Evolutionary conservation across 2,329 filamentous ascomycete species (phyloP), one percentile per base, ranked within the genome.

Genomic region (Botrytis hyacinthi): DNA sequence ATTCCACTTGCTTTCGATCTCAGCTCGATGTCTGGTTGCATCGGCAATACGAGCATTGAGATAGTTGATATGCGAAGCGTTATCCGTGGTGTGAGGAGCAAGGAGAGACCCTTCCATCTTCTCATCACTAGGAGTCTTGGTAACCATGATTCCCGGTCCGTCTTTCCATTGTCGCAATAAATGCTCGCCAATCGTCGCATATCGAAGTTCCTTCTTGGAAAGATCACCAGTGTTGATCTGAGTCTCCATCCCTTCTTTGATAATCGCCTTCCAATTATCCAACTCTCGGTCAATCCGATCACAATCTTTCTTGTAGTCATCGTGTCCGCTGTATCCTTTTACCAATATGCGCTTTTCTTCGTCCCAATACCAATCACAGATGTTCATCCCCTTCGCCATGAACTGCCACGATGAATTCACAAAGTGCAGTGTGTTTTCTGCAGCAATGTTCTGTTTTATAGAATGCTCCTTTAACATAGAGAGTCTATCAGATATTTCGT

Each of bases 81-180:
- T 51, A 57, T 69, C 66, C 4, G 37, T 69, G 37, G 66, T 69
- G 29, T 69, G 48, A 57, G 66, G 48, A 44, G 48, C 48, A 6
- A 69, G 18, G 57, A 69, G 51, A 69, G 18, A 26, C 16, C 66
- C 48, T 9, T 69, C 66, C 22, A 29, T 29, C n/a, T 9, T 57
- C 32, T 57, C n/a, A 40, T 69, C 48, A 4, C 66, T 57, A 57
- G 66, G 48, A 1, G 66, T 42, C 16, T 42, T 57, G 1, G 48
- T 32, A 32, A 69, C 35, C 66, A 69, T 69, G 26, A 69, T 69
- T 69, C 66, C 66, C 6, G 66, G 66, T 26, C 66, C 66, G 32
- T 42, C n/a, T 69, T 69, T 57, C 66, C 66, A 69, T 26, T 57
- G 66, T n/a, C 37, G 54, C 12, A 69, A 69, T 2, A 69, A 32